A percentile compares a stretch with the other conserved stretches of the same genome.
Evolutionary conservation across 2,329 filamentous ascomycete species (phyloP).

Genomic region (Rutstroemia sp.): DNA sequence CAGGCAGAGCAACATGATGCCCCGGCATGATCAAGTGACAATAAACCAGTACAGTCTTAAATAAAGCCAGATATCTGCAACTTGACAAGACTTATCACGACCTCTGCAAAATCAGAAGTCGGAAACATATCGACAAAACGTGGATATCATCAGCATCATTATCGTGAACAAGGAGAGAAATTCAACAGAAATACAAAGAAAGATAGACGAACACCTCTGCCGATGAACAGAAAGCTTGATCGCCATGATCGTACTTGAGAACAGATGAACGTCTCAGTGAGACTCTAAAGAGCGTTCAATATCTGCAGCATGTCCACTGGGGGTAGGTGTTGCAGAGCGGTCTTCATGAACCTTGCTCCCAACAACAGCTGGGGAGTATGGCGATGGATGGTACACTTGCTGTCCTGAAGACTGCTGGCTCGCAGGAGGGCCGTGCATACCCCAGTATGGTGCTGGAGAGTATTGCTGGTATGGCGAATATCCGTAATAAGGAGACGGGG

Average conservation of each 20-base stretch:
- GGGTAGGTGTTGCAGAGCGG: slow-evolving; percentile 22
- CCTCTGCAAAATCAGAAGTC: slow-evolving; percentile 1
- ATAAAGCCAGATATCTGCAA: slow-evolving; percentile 9
- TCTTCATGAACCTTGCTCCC: slow-evolving; percentile 14
- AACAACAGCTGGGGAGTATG: slow-evolving; percentile 10
- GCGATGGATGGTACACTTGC: slow-evolving; percentile 3
- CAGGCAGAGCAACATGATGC: slow-evolving; percentile 6
- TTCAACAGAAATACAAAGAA: neutral
- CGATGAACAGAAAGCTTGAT: neutral
- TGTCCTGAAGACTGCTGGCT: slow-evolving; percentile 7
- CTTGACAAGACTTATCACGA: slow-evolving; percentile 3
- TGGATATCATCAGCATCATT: neutral
- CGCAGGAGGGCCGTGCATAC: slow-evolving; percentile 9
- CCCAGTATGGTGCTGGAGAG: slow-evolving; percentile 11
- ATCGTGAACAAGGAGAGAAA: neutral
- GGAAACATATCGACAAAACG: slow-evolving; percentile 2
- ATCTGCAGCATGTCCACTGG: slow-evolving; percentile 14
- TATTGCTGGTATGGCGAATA: slow-evolving; percentile 16
- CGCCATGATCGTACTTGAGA: neutral
- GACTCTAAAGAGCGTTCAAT: slow-evolving; percentile 13
- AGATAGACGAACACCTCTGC: neutral
- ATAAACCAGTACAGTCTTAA: slow-evolving; percentile 7
- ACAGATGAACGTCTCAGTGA: slow-evolving; percentile 5
- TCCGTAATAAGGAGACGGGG: slow-evolving; percentile 11
- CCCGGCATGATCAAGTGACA: slow-evolving; percentile 7